A percentile compares a stretch with the other conserved stretches of the same genome.
phyloP scores from a whole-genome alignment of 2,329 filamentous ascomycete genomes.

The Lecanicillium sp. region DNA sequence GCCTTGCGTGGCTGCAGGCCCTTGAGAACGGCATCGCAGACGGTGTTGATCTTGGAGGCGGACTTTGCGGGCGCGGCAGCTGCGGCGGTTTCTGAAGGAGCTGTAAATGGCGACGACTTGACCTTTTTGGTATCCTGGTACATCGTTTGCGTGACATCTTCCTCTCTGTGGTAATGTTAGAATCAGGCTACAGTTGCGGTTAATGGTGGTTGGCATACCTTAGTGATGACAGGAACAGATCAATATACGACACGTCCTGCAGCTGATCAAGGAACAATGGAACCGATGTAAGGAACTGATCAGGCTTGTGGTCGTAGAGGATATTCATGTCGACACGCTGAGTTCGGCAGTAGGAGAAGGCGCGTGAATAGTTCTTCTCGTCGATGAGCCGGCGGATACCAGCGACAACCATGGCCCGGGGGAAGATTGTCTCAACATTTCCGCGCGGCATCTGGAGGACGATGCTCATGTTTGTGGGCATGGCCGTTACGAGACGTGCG shows the following conservation, averaged over 20 bases:
- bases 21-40: constrained; percentile 78
- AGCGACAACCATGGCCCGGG: constrained; percentile 83
- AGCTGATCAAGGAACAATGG: constrained; percentile 77
- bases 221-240: constrained; percentile 83
- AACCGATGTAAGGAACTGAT: constrained; percentile 73
- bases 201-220: constrained; percentile 40
- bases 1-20: constrained; percentile 54
- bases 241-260: constrained; percentile 72
- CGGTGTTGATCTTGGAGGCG: constrained; percentile 66
- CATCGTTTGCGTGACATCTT: constrained; percentile 89
- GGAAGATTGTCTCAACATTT: constrained; percentile 92
- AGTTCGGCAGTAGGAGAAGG: constrained; percentile 80
- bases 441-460: constrained; percentile 93
- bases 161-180: constrained; percentile 50
- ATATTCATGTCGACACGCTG: constrained; percentile 98
- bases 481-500: constrained; percentile 76
- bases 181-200: not conserved
- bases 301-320: constrained; percentile 83
- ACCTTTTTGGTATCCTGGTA: constrained; percentile 73
- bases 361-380: constrained; percentile 69
- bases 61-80: constrained; percentile 12
- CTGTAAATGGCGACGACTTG: constrained; percentile 13
- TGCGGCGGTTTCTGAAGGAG: constrained; percentile 9
- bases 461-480: constrained; percentile 79
- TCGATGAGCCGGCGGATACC: constrained; percentile 80